These are phyloP conservation scores for Phytopythium litorale DNA, from an alignment of 352 stramenopile genomes.

Conservation along the genomic window DNA sequence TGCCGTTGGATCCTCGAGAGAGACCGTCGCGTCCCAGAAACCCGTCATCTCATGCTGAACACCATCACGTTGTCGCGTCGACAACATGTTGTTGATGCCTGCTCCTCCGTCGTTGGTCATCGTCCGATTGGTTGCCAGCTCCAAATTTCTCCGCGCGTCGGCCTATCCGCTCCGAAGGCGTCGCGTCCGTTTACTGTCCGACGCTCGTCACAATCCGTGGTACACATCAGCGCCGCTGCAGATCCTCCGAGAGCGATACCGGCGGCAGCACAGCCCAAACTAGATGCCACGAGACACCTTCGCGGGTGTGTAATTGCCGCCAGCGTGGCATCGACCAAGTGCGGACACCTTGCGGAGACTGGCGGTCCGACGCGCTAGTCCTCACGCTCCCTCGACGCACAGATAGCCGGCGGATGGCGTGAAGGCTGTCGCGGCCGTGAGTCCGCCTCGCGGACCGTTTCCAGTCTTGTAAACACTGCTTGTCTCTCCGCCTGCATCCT, in stretches of 20 bases:
- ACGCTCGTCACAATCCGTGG: background rate
- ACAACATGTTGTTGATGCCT: background rate
- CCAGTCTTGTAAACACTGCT: background rate
- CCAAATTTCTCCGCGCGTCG: background rate
- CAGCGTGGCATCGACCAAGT: background rate
- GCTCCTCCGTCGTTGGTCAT: background rate
- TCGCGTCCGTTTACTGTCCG: background rate
- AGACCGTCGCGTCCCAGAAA: background rate
- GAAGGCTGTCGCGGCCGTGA: background rate
- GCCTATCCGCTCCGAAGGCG: background rate
- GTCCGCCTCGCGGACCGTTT: background rate
- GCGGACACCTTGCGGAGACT: background rate
- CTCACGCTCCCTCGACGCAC: background rate
- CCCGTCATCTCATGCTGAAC: background rate
- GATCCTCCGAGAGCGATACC: background rate
- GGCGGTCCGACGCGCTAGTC: background rate
- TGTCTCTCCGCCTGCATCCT: background rate
- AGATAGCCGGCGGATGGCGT: background rate
- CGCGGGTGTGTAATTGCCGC: background rate
- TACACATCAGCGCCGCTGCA: background rate
- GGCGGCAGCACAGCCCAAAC: background rate
- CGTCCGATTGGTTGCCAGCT: background rate
- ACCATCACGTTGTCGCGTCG: no score
- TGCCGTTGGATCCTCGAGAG: background rate
- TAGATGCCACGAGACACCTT: background rate